phyloP scores from a whole-genome alignment of 2,329 filamentous ascomycete genomes.

The Alternaria ethzedia region DNA sequence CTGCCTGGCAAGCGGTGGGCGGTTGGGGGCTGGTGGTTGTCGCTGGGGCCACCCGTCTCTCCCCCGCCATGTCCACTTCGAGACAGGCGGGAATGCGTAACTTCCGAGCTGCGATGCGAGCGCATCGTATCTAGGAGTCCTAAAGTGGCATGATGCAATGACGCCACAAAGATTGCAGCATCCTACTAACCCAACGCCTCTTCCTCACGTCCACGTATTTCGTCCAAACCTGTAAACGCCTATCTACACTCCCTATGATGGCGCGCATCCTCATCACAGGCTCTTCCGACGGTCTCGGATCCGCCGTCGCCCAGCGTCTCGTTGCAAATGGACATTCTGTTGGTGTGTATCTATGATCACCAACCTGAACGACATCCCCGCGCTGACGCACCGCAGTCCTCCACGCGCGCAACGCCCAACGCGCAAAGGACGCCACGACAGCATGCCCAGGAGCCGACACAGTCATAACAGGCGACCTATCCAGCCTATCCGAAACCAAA shows the following conservation, averaged over 20 bases:
- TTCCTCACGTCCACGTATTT: not conserved
- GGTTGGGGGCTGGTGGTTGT: not conserved
- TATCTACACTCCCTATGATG: slow-evolving; percentile 46
- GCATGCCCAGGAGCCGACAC: slow-evolving; percentile 59
- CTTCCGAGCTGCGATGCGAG: not conserved
- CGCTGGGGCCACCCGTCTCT: not conserved
- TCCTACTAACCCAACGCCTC: not conserved
- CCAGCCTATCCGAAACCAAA: slow-evolving; percentile 59
- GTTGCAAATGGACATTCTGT: slow-evolving; percentile 61
- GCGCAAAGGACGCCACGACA: slow-evolving; percentile 57
- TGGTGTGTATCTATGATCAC: not conserved
- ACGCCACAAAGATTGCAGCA: not conserved
- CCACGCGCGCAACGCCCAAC: slow-evolving; percentile 63
- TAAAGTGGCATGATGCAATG: not conserved
- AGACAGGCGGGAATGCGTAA: not conserved
- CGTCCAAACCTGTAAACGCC: not conserved
- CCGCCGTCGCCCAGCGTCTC: slow-evolving; percentile 58
- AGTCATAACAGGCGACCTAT: slow-evolving; percentile 61
- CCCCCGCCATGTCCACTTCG: not conserved
- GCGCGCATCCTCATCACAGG: slow-evolving; percentile 62
- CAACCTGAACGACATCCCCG: too few relatives aligned
- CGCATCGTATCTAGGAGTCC: not conserved
- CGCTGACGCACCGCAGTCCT: slow-evolving; percentile 43
- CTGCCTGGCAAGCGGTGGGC: not conserved
- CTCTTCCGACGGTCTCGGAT: slow-evolving; percentile 64